Conservation (phyloP, 495 filamentous ascomycete genomes). For the Penicillium paxilli region DNA sequence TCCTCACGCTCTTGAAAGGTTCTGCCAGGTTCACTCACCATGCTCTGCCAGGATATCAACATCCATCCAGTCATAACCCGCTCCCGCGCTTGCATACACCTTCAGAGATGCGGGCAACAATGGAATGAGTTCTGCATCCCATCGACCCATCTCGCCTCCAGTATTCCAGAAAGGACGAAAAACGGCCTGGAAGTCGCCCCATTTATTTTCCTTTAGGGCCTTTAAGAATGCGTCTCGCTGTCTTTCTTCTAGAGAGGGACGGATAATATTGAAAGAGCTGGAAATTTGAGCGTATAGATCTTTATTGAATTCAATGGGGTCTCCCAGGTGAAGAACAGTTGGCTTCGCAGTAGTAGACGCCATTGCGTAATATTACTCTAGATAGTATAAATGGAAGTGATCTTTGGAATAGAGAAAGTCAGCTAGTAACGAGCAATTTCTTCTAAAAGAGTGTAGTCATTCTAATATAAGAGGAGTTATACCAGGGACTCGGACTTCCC, state of each 20-base stretch:
- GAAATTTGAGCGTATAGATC: slow-evolving; percentile 5
- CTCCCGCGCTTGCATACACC: slow-evolving; percentile 12
- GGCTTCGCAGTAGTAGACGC: slow-evolving; percentile 3
- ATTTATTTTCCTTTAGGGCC: slow-evolving; percentile 12
- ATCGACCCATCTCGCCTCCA: slow-evolving; percentile 13
- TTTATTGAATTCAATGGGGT: slow-evolving; percentile 12
- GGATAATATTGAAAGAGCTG: slow-evolving; percentile 2
- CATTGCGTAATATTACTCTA: slow-evolving; percentile 2
- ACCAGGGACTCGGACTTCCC: no score
- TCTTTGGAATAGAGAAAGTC: no score
- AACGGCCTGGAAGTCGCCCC: slow-evolving; percentile 10
- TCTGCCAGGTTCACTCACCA: slow-evolving; percentile 2
- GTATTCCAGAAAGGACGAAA: slow-evolving; percentile 13
- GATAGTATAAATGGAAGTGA: no score
- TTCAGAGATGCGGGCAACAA: slow-evolving; percentile 6
- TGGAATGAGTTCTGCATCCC: slow-evolving; percentile 15
- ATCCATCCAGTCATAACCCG: slow-evolving; percentile 19
- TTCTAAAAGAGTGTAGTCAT: no score
- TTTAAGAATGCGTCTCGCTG: slow-evolving; percentile 4
- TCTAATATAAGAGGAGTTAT: no score
- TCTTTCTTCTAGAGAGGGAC: slow-evolving; percentile 7
- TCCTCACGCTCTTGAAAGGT: neutral
- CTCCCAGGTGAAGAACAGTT: slow-evolving; percentile 11
- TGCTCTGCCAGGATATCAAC: slow-evolving; percentile 13
- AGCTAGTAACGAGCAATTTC: no score